A percentile compares a stretch with the other conserved stretches of the same genome.
phyloP scores from a whole-genome alignment of 139 green algal species.

The Spirogloea muscicola region DNA sequence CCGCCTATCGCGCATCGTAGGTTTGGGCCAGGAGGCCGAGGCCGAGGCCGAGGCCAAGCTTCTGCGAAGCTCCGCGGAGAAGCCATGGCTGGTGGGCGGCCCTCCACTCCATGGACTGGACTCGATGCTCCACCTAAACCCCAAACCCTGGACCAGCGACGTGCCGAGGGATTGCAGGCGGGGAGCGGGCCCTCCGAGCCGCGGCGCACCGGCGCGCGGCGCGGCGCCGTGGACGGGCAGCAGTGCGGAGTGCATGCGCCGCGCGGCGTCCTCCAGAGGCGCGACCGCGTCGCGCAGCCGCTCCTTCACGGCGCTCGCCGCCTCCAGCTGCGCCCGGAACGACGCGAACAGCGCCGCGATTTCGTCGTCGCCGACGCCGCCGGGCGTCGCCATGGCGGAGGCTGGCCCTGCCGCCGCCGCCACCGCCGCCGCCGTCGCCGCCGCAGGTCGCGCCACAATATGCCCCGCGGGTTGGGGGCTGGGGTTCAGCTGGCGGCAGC shows the following conservation, averaged over 20 bases:
- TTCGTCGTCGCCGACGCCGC: no score
- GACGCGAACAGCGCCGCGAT: slow-evolving; percentile 7
- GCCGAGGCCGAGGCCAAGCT: neutral
- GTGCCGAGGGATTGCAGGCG: no score
- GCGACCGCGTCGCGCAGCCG: neutral
- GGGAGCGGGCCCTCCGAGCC: no score
- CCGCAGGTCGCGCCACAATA: no score
- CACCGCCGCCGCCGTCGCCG: no score
- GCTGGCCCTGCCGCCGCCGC: no score
- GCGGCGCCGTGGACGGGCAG: slow-evolving; percentile 1
- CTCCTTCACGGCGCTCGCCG: slow-evolving; percentile 21
- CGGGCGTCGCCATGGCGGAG: no score
- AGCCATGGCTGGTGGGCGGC: slow-evolving; percentile 13
- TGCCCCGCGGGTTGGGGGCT: no score
- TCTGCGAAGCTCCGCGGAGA: neutral
- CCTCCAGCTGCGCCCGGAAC: slow-evolving; percentile 6
- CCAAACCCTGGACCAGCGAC: no score
- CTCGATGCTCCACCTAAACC: no score
- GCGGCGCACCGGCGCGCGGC: no score
- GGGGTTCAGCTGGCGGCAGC: no score
- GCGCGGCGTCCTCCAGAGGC: neutral
- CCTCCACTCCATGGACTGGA: neutral
- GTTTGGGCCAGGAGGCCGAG: neutral
- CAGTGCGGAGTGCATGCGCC: slow-evolving; percentile 32
- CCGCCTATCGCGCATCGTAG: neutral